Evolutionary conservation across 2,329 filamentous ascomycete species (phyloP), one percentile per base, ranked within the genome.

Genomic region (Hymenoscyphus linearis): DNA sequence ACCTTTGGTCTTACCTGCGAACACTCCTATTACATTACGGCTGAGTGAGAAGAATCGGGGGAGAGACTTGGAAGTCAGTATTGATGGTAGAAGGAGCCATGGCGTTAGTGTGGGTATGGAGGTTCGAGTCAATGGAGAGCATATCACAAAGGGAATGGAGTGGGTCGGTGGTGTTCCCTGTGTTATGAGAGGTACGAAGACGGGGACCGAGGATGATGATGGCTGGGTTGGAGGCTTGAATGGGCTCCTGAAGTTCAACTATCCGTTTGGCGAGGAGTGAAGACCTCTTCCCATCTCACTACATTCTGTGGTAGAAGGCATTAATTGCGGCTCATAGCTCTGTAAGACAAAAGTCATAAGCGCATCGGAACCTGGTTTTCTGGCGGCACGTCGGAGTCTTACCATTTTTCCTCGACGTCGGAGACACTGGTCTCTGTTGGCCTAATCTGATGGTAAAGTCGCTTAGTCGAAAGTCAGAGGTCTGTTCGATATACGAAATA

Each of bases 201-300:
- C 71, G 26, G 77, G 76, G 2, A 72, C 74, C 26, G 83, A 87
- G 65, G 83, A 87, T 53, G 91, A 97, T 70, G 93, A 98, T 74
- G 91, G 93, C 18, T 99, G 95, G 95, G 93, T 99, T 2, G 93
- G 93, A 0, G 93, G 95, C 0, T 76, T 99, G 71, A 99, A 96
- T 72, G 91, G 91, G 10, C 74, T 98, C 70, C 77, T 99, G 68
- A 99, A 99, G 78, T 99, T 98, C 74, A 99, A 99, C 74, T 91
- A 96, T 76, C 93, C 93, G 0, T 98, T 98, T 79, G 95, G 95
- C 0, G 88, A 89, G 44, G 44, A 50, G 18, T 50, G 44, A 50
- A 12, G 44, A 25, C 44, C 44, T 50, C 44, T 3, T 50, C 22
- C 3, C 44, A 25, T 50, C 13, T 2, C 7, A 31, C 31, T 9